Conservation (phyloP, 2,329 filamentous ascomycete species). For the Tolypocladium cylindrosporum region DNA sequence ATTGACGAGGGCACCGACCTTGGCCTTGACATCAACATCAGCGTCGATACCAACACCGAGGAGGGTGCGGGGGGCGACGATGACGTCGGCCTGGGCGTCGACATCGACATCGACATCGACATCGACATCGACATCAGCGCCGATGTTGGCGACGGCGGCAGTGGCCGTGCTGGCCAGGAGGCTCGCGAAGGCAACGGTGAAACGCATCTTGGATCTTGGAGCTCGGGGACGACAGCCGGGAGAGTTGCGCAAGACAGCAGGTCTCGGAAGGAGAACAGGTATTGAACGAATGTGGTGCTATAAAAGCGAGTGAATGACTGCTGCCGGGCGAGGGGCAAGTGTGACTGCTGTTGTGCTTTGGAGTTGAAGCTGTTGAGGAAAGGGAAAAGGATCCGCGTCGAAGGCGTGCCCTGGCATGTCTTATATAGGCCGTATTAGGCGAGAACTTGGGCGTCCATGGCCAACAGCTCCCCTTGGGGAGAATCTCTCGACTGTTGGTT, state of each 20-base stretch:
- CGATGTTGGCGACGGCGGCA: slow-evolving; percentile 2
- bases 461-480: neutral
- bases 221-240: neutral
- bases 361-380: neutral
- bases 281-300: slow-evolving; percentile 2
- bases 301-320: neutral
- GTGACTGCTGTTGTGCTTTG: neutral
- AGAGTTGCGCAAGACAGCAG: neutral
- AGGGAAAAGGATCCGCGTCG: neutral
- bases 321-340: neutral
- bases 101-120: slow-evolving; percentile 6
- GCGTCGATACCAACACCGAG: slow-evolving; percentile 4
- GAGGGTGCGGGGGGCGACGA: slow-evolving; percentile 1
- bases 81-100: slow-evolving; percentile 4
- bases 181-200: slow-evolving; percentile 17
- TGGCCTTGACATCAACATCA: neutral
- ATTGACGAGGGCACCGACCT: slow-evolving; percentile 6
- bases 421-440: neutral
- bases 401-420: neutral
- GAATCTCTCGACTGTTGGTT: neutral
- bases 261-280: neutral
- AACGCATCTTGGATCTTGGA: slow-evolving; percentile 16
- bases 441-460: neutral
- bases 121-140: slow-evolving; percentile 5
- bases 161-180: slow-evolving; percentile 13